Percentiles rank a stretch among this genome's conserved stretches.
Conservation (phyloP, 2,329 filamentous ascomycete genomes). For the Fusarium ambrosium region DNA sequence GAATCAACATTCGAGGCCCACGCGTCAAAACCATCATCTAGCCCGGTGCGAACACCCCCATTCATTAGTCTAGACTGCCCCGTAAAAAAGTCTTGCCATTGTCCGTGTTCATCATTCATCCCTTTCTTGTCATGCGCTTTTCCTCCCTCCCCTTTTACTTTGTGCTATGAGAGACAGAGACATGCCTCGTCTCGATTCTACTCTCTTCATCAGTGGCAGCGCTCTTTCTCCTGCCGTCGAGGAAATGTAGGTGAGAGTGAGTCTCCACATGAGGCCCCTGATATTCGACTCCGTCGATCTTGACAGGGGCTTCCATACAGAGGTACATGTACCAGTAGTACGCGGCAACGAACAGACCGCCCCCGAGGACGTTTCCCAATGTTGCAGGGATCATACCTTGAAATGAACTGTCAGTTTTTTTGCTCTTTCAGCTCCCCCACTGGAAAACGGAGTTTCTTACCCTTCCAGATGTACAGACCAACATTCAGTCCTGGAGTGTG, state of each 20-base stretch:
- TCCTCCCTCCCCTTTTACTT: no score
- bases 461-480: slow-evolving; percentile 69
- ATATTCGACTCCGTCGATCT: slow-evolving; percentile 27
- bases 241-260: slow-evolving; percentile 16
- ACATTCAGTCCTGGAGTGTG: slow-evolving; percentile 59
- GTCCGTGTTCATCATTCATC: not conserved
- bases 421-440: no score
- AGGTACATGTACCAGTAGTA: slow-evolving; percentile 48
- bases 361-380: slow-evolving; percentile 68
- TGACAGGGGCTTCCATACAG: slow-evolving; percentile 23
- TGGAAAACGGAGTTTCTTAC: slow-evolving; percentile 22
- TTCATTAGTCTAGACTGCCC: not conserved
- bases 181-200: slow-evolving; percentile 14
- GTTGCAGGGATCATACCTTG: slow-evolving; percentile 62
- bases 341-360: slow-evolving; percentile 63
- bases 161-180: slow-evolving; percentile 10
- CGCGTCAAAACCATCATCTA: not conserved
- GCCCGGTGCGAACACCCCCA: not conserved
- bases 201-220: slow-evolving; percentile 38
- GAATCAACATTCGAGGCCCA: not conserved
- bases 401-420: slow-evolving; percentile 9
- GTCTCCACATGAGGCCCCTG: slow-evolving; percentile 14
- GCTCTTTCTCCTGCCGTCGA: slow-evolving; percentile 11
- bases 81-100: slow-evolving; percentile 6
- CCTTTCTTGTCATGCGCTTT: not conserved